Evolutionary conservation across 2,329 filamentous ascomycete species (phyloP).

Genomic region (Stagonosporopsis cucurbitacearum): DNA sequence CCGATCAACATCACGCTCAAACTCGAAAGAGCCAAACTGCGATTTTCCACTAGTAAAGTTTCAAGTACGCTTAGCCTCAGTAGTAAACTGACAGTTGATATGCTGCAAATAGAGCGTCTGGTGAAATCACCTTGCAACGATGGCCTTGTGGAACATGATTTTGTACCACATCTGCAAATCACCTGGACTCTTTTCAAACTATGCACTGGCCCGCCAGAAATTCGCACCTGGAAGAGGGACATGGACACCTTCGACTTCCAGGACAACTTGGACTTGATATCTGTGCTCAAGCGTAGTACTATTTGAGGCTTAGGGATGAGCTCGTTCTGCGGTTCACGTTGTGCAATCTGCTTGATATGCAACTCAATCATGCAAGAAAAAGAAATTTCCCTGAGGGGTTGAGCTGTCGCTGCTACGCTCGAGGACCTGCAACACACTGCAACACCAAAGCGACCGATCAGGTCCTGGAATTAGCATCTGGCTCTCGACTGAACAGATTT

Average conservation of each 20-base stretch:
- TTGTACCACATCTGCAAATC: not conserved
- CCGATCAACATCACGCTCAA: too few species aligned
- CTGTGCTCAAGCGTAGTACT: not conserved
- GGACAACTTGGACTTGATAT: not conserved
- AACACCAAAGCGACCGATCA: constrained; percentile 11
- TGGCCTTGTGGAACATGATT: not conserved
- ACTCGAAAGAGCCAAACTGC: too few species aligned
- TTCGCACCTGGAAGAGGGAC: too few species aligned
- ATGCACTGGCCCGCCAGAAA: not conserved
- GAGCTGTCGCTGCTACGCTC: not conserved
- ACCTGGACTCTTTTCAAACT: not conserved
- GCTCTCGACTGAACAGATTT: not conserved
- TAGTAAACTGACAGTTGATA: not conserved
- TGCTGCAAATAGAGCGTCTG: not conserved
- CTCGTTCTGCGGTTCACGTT: not conserved
- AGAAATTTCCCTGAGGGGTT: too few species aligned
- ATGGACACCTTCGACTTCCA: not conserved
- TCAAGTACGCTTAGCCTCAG: not conserved
- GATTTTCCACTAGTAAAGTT: not conserved
- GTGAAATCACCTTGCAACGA: not conserved
- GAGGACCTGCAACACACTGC: constrained; percentile 33
- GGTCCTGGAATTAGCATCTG: not conserved
- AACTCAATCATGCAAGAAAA: not conserved
- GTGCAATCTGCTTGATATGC: not conserved
- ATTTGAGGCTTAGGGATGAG: not conserved